Evolutionary conservation across 2,329 filamentous ascomycete genomes (phyloP).

Genomic region (Penicillium digitatum): DNA sequence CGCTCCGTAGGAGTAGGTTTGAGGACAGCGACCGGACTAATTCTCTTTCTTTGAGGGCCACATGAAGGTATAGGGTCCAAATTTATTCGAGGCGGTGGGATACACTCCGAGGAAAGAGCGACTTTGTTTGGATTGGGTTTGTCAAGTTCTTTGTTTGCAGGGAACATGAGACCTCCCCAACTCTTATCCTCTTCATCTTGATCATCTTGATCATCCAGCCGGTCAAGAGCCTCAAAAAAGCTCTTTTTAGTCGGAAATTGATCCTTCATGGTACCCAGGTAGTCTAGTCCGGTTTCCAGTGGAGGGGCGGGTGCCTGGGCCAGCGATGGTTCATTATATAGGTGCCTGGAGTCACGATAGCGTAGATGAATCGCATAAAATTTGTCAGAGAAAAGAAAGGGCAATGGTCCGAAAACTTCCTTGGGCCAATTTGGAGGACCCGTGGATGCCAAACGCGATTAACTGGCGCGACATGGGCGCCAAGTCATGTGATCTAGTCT

Average conservation of each 20-base stretch:
- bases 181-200: slow-evolving; percentile 26
- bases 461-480: slow-evolving; percentile 31
- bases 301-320: slow-evolving; percentile 7
- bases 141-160: neutral
- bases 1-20: slow-evolving; percentile 9
- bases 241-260: slow-evolving; percentile 27
- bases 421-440: slow-evolving; percentile 14
- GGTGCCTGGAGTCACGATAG: neutral
- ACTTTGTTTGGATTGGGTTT: neutral
- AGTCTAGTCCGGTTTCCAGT: slow-evolving; percentile 14
- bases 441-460: slow-evolving; percentile 14
- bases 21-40: neutral
- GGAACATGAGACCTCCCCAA: slow-evolving; percentile 5
- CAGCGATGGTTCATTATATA: slow-evolving; percentile 14
- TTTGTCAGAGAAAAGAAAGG: neutral
- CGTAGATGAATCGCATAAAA: neutral
- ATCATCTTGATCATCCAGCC: slow-evolving; percentile 29
- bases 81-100: slow-evolving; percentile 8
- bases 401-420: slow-evolving; percentile 3
- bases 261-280: slow-evolving; percentile 16
- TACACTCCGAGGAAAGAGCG: neutral
- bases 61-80: slow-evolving; percentile 8
- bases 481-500: slow-evolving; percentile 31
- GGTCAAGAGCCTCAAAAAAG: slow-evolving; percentile 38
- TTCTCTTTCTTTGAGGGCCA: neutral